A percentile compares a stretch with the other conserved stretches of the same genome.
phyloP scores from a whole-genome alignment of 306 rosid genomes.

The Fragaria iinumae region DNA sequence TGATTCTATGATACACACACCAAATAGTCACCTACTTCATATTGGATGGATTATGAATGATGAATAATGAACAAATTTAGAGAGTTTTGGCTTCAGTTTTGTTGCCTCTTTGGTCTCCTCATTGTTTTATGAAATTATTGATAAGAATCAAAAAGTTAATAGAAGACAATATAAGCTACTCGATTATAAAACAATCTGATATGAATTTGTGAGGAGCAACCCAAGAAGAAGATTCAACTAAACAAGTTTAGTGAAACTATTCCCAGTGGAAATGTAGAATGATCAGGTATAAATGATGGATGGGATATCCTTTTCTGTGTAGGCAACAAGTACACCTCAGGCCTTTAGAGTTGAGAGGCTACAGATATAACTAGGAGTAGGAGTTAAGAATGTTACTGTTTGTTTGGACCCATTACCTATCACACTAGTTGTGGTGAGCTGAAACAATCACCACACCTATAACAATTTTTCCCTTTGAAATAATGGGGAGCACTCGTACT shows the following conservation, averaged over 20 bases:
- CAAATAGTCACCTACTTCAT: too few species aligned
- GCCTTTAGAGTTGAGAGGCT: slow-evolving; percentile 28
- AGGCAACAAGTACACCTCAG: slow-evolving; percentile 69
- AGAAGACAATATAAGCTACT: too few species aligned
- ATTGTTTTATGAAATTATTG: too few species aligned
- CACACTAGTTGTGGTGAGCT: slow-evolving; percentile 50
- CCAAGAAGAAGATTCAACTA: neutral
- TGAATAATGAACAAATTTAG: too few species aligned
- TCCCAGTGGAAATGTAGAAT: neutral
- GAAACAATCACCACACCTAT: slow-evolving; percentile 61
- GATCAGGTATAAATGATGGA: slow-evolving; percentile 29
- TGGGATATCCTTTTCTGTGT: slow-evolving; percentile 77
- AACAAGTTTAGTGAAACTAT: neutral
- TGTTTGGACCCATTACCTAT: slow-evolving; percentile 50
- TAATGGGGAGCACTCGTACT: neutral
- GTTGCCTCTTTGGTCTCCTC: too few species aligned
- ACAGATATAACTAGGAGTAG: slow-evolving; percentile 41
- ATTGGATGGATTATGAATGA: too few species aligned
- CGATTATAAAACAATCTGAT: too few species aligned
- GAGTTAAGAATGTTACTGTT: slow-evolving; percentile 49
- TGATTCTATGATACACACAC: too few species aligned
- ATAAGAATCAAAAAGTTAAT: too few species aligned
- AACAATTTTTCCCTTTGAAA: slow-evolving; percentile 5
- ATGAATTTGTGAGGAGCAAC: neutral
- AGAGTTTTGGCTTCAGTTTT: too few species aligned